Percentiles rank a stretch among this genome's conserved stretches.
These are phyloP conservation scores for Knufia petricola DNA, from an alignment of 2,329 filamentous ascomycete genomes.

Conservation along the genomic window DNA sequence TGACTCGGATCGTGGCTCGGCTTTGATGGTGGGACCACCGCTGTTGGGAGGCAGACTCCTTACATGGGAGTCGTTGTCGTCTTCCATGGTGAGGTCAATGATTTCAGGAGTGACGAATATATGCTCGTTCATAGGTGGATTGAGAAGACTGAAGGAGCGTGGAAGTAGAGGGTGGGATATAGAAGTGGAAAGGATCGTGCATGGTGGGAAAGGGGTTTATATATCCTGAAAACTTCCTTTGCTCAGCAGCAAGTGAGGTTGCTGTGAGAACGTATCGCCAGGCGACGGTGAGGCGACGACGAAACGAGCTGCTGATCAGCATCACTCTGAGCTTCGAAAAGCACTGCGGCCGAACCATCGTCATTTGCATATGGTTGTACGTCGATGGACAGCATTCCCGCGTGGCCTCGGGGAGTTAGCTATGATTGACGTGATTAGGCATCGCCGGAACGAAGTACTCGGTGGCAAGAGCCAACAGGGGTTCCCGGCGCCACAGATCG, in stretches of 20 bases:
- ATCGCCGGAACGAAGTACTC: too few relatives aligned
- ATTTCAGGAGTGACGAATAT: background rate
- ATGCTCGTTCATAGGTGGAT: too few relatives aligned
- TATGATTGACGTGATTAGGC: too few relatives aligned
- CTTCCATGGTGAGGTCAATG: background rate
- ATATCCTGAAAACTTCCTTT: background rate
- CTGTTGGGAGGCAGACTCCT: background rate
- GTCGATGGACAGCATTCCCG: too few relatives aligned
- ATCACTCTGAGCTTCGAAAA: too few relatives aligned
- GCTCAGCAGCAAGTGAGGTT: background rate
- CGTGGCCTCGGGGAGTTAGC: too few relatives aligned
- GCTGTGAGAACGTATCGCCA: background rate
- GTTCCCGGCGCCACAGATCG: too few relatives aligned
- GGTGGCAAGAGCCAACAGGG: too few relatives aligned
- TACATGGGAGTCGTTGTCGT: background rate
- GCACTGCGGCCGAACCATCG: too few relatives aligned
- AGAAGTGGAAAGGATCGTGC: background rate
- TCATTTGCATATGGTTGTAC: too few relatives aligned
- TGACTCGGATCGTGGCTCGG: background rate
- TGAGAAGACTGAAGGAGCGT: too few relatives aligned
- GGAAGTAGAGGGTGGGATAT: background rate
- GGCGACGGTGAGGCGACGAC: background rate
- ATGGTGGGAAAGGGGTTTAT: background rate
- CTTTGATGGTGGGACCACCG: background rate
- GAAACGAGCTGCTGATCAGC: too few relatives aligned